Evolutionary conservation across 129 eudicot species (phyloP).

Genomic region (Tagetes erecta): DNA sequence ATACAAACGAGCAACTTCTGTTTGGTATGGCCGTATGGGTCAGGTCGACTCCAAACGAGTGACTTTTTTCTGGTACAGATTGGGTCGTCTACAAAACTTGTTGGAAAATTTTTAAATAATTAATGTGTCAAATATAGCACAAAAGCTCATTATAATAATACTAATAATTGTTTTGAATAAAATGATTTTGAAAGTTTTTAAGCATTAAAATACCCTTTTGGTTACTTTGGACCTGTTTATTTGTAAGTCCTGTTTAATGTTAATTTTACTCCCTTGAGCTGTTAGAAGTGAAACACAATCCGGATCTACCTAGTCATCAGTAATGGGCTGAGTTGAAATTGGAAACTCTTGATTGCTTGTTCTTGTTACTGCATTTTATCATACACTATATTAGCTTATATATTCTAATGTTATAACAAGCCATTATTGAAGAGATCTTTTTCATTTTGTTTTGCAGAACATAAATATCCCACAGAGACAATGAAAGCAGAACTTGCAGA

Average conservation of each 20-base stretch:
- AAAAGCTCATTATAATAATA: background rate
- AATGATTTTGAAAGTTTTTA: background rate
- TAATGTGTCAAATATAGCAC: background rate
- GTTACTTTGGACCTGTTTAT: conserved; percentile 5
- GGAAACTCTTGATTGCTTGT: background rate
- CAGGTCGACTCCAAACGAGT: background rate
- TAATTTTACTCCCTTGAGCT: background rate
- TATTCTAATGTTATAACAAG: background rate
- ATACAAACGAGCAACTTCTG: background rate
- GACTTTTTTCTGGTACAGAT: background rate
- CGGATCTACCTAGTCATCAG: background rate
- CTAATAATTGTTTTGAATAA: background rate
- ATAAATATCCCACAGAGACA: conserved; percentile 75
- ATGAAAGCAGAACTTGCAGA: conserved; percentile 72
- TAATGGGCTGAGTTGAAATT: background rate
- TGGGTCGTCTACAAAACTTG: background rate
- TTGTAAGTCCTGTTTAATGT: background rate
- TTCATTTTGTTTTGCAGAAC: conserved; percentile 48
- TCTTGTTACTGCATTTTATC: background rate
- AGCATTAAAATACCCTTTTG: background rate
- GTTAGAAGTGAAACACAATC: background rate
- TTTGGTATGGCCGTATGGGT: background rate
- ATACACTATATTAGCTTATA: background rate
- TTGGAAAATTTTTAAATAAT: background rate
- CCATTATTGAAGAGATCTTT: background rate